Base-by-base conservation (phyloP, 2,329 filamentous ascomycete species). In the Aspergillus sp. region DNA sequence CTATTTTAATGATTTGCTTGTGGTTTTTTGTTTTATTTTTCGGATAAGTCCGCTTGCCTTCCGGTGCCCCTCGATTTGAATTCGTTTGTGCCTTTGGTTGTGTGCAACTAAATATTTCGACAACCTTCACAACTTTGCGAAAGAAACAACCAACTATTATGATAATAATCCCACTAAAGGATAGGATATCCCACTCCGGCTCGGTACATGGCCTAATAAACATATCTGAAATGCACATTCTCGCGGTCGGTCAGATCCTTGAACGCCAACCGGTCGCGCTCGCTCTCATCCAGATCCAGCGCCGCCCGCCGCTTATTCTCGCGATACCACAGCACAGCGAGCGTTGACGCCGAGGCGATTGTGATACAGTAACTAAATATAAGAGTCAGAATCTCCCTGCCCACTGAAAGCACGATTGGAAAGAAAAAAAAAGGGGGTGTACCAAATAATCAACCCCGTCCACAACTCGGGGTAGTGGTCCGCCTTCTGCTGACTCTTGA, bases 381-480 rank as follows among this genome's bases (percentile, higher is more conserved):
- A 31, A 13, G 1, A 22, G 30, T 57, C 23, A 57, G 31, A 8
- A 23, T 2, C 15, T 3, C 8, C 15, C 2, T 6, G n/a, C 19
- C 28, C 13, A 30, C 4, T 6, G 3, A 28, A 7, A 28, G 25
- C 25, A 28, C 1, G 25, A 4, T 28, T 28, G 25, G 25, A 28
- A 28, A 5, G 48, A 7, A 4, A 19, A 15, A 8, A 2, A 7
- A 41, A 31, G 3, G 5, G 34, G 31, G 34, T 9, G 6, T 31
- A 57, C 55, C 83, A 86, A 11, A 85, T 84, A 7, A 92, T 91
- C 62, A 93, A 71, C 0, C 89, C 89, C 0, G 84, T 79, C 90
- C 89, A 92, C 8, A 92, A 71, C 67, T 87, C 85, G 0, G 90
- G 90, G 69, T 92, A 92, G 74, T 92, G 90, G 52, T 83, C 72